phyloP scores from a whole-genome alignment of 179 eudicot genomes.

The Patellifolia procumbens region DNA sequence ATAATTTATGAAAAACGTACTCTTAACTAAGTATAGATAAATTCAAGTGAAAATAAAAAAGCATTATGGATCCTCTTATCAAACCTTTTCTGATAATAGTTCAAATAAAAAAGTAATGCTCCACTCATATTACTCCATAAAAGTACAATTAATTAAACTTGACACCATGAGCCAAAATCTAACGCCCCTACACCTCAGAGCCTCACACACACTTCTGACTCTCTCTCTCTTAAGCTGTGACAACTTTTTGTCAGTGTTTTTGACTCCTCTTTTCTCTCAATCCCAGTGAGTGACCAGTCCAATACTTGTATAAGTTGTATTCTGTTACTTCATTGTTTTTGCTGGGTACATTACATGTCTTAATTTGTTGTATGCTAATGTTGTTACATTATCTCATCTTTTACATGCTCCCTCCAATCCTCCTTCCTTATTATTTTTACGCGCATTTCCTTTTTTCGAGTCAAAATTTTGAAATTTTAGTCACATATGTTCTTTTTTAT shows the following conservation, averaged over 20 bases:
- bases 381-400: not conserved
- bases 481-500: too few species aligned
- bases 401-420: too few species aligned
- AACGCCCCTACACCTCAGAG: slow-evolving; percentile 9
- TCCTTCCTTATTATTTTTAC: too few species aligned
- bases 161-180: slow-evolving; percentile 33
- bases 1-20: too few species aligned
- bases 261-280: slow-evolving; percentile 43
- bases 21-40: not conserved
- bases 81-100: too few species aligned
- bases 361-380: too few species aligned
- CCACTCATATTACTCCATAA: too few species aligned
- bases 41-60: too few species aligned
- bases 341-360: slow-evolving; percentile 7
- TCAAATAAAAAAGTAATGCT: too few species aligned
- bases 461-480: too few species aligned
- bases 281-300: slow-evolving; percentile 30
- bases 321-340: slow-evolving; percentile 2
- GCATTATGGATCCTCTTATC: too few species aligned
- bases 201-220: not conserved
- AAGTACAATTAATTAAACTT: slow-evolving; percentile 5
- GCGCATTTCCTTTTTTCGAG: too few species aligned
- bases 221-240: slow-evolving; percentile 22
- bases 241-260: slow-evolving; percentile 39
- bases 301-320: slow-evolving; percentile 1